Evolutionary conservation across 768 basidiomycete species (phyloP).

Genomic region (Cyclocybe aegerita): DNA sequence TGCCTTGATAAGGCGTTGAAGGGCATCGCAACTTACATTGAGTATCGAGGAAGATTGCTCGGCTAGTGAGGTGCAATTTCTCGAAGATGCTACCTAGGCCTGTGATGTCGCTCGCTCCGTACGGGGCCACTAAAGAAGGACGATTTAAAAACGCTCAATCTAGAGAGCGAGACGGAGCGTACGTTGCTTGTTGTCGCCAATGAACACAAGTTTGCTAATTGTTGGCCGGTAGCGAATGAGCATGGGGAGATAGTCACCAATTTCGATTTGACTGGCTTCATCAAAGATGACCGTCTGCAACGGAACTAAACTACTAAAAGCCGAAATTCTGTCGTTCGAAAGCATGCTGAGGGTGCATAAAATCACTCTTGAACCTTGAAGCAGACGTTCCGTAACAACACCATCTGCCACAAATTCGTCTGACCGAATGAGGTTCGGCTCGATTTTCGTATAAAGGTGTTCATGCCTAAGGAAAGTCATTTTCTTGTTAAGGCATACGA

Average conservation of each 20-base stretch:
- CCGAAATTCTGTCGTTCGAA: constrained; percentile 29
- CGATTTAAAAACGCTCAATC: background rate
- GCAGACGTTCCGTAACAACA: constrained; percentile 20
- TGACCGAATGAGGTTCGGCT: constrained; percentile 47
- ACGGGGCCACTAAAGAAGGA: constrained; percentile 56
- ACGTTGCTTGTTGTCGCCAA: constrained; percentile 57
- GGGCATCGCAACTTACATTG: constrained; percentile 49
- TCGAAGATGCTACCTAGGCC: constrained; percentile 64
- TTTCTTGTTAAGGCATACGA: constrained; percentile 44
- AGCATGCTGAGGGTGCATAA: constrained; percentile 73
- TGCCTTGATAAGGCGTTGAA: background rate
- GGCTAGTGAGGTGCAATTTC: constrained; percentile 41
- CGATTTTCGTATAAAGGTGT: constrained; percentile 56
- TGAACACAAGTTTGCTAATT: constrained; percentile 45
- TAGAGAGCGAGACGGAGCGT: constrained; percentile 20
- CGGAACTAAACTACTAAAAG: constrained; percentile 30
- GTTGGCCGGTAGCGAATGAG: constrained; percentile 30
- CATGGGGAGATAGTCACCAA: constrained; percentile 45
- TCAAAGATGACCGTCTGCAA: constrained; percentile 45
- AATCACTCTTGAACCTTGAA: constrained; percentile 49
- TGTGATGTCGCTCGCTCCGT: constrained; percentile 52
- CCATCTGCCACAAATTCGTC: constrained; percentile 23
- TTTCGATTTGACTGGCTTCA: constrained; percentile 56
- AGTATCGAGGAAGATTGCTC: constrained; percentile 50
- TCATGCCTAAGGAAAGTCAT: constrained; percentile 56